A percentile compares a stretch with the other conserved stretches of the same genome.
Evolutionary conservation across 495 filamentous ascomycete genomes (phyloP).

Genomic region (Terfezia boudieri): DNA sequence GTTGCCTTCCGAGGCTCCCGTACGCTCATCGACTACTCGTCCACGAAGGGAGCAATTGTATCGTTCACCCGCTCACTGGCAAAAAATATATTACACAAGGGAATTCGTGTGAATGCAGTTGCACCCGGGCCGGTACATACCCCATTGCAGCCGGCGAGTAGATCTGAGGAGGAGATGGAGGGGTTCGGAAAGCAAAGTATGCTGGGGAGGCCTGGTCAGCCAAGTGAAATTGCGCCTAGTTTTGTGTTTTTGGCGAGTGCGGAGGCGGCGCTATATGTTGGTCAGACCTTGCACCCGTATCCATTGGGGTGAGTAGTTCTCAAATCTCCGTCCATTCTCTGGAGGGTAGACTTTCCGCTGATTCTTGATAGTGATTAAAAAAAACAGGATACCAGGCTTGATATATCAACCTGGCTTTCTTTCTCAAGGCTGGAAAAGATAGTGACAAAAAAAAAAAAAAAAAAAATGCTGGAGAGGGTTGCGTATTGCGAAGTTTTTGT

Average conservation of each 20-base stretch:
- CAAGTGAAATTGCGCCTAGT: conserved; percentile 38
- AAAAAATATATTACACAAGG: conserved; percentile 31
- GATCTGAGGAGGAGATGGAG: conserved; percentile 31
- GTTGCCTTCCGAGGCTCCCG: conserved; percentile 32
- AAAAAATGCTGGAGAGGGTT: too few relatives aligned
- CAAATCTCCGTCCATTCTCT: too few relatives aligned
- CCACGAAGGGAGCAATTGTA: conserved; percentile 40
- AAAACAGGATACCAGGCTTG: too few relatives aligned
- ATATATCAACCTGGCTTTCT: too few relatives aligned
- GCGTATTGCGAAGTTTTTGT: too few relatives aligned
- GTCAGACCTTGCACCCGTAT: conserved; percentile 32
- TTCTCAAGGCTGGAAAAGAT: too few relatives aligned
- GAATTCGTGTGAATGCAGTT: conserved; percentile 41
- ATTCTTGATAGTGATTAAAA: too few relatives aligned
- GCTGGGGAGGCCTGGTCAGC: conserved; percentile 34
- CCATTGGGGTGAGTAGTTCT: conserved; percentile 17
- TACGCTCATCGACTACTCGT: conserved; percentile 34
- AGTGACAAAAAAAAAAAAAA: too few relatives aligned
- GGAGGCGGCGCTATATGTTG: conserved; percentile 33
- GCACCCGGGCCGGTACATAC: conserved; percentile 39
- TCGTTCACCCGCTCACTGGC: conserved; percentile 36
- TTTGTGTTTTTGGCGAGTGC: conserved; percentile 38
- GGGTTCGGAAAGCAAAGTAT: conserved; percentile 25
- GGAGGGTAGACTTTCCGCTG: too few relatives aligned
- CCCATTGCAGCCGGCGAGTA: conserved; percentile 33